phyloP scores from a whole-genome alignment of 1,284 basidiomycete species.

The Leccinum cinnamomeum region DNA sequence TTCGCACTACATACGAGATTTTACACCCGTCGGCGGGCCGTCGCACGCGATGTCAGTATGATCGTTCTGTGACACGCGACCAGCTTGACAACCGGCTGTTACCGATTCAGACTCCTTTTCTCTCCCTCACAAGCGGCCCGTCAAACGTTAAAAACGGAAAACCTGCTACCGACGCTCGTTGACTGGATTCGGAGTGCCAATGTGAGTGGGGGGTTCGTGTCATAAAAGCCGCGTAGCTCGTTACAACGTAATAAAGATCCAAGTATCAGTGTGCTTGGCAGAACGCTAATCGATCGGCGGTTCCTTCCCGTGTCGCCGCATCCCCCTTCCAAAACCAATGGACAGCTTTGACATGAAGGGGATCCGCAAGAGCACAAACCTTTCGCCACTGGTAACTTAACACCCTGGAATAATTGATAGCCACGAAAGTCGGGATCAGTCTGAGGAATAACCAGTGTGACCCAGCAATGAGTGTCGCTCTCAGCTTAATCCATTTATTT shows the following conservation, averaged over 20 bases:
- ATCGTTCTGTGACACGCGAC: background rate
- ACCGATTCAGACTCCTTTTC: background rate
- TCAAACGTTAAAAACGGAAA: conserved; percentile 7
- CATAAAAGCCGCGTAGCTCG: background rate
- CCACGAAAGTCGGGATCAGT: background rate
- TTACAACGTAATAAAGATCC: background rate
- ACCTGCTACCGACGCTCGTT: background rate
- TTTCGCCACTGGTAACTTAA: background rate
- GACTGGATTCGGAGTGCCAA: background rate
- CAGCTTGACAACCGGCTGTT: conserved; percentile 11
- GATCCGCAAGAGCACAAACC: background rate
- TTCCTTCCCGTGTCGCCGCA: background rate
- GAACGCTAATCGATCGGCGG: background rate
- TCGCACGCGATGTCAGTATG: background rate
- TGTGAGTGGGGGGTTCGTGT: background rate
- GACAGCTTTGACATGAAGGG: background rate
- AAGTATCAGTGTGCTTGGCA: background rate
- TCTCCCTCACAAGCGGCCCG: conserved; percentile 7
- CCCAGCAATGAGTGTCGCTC: background rate
- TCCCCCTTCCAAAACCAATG: background rate
- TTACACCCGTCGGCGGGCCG: background rate
- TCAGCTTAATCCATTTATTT: background rate
- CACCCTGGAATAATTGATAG: background rate
- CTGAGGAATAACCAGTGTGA: background rate
- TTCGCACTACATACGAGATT: background rate